Conservation (phyloP, 2,329 filamentous ascomycete species). For the Ophiobolus disseminans region DNA sequence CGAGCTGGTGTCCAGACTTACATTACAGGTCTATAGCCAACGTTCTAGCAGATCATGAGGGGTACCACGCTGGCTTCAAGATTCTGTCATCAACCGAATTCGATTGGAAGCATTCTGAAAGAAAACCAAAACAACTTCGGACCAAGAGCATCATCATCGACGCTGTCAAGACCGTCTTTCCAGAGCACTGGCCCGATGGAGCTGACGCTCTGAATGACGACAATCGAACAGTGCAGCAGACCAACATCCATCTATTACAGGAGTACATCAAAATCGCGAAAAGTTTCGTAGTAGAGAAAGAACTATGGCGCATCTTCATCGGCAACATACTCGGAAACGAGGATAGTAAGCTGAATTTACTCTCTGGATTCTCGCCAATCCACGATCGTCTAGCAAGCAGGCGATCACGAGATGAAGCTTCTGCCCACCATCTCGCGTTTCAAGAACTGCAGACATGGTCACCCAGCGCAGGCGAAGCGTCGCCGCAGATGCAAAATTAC, state of each 20-base stretch:
- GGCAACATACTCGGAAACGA: not conserved
- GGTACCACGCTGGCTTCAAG: not conserved
- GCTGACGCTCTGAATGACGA: too few species aligned
- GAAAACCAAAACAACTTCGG: not conserved
- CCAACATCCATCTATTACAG: not conserved
- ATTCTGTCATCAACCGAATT: not conserved
- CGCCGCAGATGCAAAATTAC: not conserved
- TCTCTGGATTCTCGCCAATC: not conserved
- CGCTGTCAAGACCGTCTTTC: not conserved
- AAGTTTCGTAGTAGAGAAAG: not conserved
- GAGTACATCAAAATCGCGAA: not conserved
- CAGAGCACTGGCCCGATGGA: not conserved
- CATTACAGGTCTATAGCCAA: not conserved
- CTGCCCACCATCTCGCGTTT: not conserved
- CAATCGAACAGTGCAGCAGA: not conserved
- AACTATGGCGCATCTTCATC: not conserved
- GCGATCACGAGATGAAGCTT: not conserved
- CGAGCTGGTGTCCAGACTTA: constrained; percentile 1
- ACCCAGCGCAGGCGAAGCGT: not conserved
- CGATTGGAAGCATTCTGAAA: not conserved
- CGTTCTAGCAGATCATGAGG: not conserved
- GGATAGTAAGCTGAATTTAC: not conserved
- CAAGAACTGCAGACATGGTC: not conserved
- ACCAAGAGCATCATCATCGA: not conserved
- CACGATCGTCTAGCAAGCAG: not conserved